Evolutionary conservation across 495 filamentous ascomycete genomes (phyloP), one percentile per base, ranked within the genome.

Genomic region (Usnea hakonensis): DNA sequence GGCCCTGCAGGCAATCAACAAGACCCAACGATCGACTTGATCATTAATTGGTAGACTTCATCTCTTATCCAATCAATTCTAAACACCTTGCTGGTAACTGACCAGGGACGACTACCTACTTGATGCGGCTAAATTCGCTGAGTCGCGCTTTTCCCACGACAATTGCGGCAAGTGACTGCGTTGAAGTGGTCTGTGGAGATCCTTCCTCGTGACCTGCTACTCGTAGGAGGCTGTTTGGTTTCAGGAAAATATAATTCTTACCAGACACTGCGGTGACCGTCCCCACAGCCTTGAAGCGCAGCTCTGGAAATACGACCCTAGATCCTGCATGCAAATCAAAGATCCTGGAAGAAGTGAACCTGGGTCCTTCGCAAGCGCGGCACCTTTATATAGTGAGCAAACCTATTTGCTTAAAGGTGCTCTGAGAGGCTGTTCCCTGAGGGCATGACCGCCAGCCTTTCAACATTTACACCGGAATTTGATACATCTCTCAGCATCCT

Each of bases 301-400:
- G 37, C 58, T 41, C 40, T 36, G 7, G 35, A 54, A 32, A 32
- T 58, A 40, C 43, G 10, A 58, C 38, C 10, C 40, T 36, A 48
- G 40, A 38, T 57, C 60, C 60, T 62, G 53, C 37, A 37, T 23
- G 38, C 60, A n/a, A 46, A 41, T 23, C 37, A 16, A 3, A 17
- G 28, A 60, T 41, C 46, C 60, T 62, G 28, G 36, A 35, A 54
- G 26, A 55, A 40, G 36, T 28, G 50, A 37, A 30, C 32, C 33
- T 55, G 14, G 33, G 32, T 62, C 33, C 30, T 55, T 59, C 35
- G 28, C 60, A 46, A 62, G 60, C 52, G 60, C 60, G 55, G 38
- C 17, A 0, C 30, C 26, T 10, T 19, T 11, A 41, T 38, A 50
- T 26, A 56, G n/a, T 2, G 33, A 62, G 38, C 28, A 33, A 28